phyloP scores from a whole-genome alignment of 106 monocot genomes.

The Iris macrosiphon region DNA sequence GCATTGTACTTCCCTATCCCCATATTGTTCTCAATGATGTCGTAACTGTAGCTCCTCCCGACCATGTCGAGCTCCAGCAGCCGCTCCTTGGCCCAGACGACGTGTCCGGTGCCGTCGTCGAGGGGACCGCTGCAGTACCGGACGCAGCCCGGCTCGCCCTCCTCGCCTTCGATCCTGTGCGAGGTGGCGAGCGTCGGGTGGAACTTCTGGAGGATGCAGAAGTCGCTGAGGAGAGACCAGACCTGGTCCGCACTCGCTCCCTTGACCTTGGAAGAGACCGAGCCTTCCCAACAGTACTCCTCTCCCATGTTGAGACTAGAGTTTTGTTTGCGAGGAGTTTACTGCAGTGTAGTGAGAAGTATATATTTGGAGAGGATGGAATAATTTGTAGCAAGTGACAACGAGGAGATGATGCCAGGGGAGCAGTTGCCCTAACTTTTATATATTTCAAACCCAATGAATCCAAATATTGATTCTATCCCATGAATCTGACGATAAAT shows the following conservation, averaged over 20 bases:
- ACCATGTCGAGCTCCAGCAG: slow-evolving; percentile 10
- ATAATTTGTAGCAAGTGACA: no score
- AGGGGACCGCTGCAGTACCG: slow-evolving; percentile 10
- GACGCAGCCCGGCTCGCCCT: slow-evolving; percentile 8
- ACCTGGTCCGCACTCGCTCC: not conserved
- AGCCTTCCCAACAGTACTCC: slow-evolving; percentile 3
- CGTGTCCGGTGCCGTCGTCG: not conserved
- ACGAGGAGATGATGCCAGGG: no score
- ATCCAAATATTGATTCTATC: no score
- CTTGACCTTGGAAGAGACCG: not conserved
- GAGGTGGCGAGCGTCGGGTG: not conserved
- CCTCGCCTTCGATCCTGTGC: not conserved
- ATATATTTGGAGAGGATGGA: no score
- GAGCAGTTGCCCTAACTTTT: no score
- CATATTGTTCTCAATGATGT: slow-evolving; percentile 18
- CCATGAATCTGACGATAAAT: no score
- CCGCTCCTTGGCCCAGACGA: slow-evolving; percentile 25
- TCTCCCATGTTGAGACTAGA: no score
- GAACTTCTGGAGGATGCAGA: slow-evolving; percentile 4
- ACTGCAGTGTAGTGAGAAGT: no score
- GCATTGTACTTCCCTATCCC: slow-evolving; percentile 18
- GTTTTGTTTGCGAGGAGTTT: no score
- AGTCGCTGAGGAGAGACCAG: slow-evolving; percentile 4
- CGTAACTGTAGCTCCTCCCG: slow-evolving; percentile 14
- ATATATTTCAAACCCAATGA: no score